Evolutionary conservation across 345 rosid species (phyloP), one percentile per base, ranked within the genome.

Genomic region (Draba incana): DNA sequence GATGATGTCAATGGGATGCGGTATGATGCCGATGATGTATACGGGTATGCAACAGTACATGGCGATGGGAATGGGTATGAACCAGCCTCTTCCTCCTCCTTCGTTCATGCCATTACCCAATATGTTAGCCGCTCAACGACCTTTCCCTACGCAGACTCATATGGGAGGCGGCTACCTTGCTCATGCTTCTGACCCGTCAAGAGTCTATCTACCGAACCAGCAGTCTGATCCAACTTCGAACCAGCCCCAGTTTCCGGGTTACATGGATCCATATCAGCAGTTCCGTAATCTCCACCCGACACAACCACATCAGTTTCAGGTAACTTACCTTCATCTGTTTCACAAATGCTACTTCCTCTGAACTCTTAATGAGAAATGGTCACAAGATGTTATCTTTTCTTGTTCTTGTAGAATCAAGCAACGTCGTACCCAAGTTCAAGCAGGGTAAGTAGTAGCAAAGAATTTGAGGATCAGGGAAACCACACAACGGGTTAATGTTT

Each of bases 1-100:
- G 94, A 83, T 86, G 85, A 90, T 90, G 95, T 90, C 95, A 72
- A 82, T 88, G 92, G 90, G 95, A 77, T 86, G 92, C 49, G 78
- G 97, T 67, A 75, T 88, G 84, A 84, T 82, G 43, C 92, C 92
- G 0, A 84, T 85, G 92, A 85, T 84, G 87, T 90, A 77, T 73
- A 84, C 92, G 0, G 85, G 92, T 2, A 74, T 85, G 73, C 90
- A 82, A 72, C 85, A 82, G 45, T 80, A 75, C 75, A 81, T 83
- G 79, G 78, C 89, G 41, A 70, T 82, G 77, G 86, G 82, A 38
- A 75, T 83, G 83, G 86, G 81, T 27, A 79, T 87, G 84, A 82
- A 78, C 70, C 72, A 81, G 76, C 85, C 79, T 23, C 61, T 46
- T 56, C 69, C 63, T 49, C 74, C 77, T 52, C 73, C 69, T 54